phyloP scores from a whole-genome alignment of 139 green algal species.

The Haematococcus lacustris region DNA sequence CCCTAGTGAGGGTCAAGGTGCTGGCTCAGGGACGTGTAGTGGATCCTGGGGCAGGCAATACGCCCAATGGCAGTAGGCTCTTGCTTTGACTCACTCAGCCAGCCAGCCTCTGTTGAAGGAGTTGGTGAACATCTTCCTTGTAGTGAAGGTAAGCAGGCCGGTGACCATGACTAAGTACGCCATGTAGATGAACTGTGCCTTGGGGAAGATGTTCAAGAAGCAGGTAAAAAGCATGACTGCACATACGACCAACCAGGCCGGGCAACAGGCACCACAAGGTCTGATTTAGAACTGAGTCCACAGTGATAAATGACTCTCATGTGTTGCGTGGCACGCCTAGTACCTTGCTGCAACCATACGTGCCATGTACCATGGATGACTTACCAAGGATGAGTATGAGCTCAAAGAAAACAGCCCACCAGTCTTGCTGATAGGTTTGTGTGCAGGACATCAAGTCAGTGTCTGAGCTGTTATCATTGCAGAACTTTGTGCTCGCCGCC shows the following conservation, averaged over 20 bases:
- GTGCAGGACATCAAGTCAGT: neutral
- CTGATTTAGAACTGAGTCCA: neutral
- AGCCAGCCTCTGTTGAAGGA: conserved; percentile 9
- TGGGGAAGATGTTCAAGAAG: conserved; percentile 13
- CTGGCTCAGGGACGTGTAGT: too few species aligned
- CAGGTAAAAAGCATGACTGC: conserved; percentile 12
- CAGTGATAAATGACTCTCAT: neutral
- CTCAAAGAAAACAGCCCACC: conserved; percentile 13
- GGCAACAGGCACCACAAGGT: neutral
- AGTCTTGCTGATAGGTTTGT: conserved; percentile 1
- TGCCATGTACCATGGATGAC: neutral
- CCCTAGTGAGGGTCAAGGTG: too few species aligned
- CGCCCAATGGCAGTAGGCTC: too few species aligned
- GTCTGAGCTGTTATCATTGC: neutral
- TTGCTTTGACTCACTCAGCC: too few species aligned
- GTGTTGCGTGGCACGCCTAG: neutral
- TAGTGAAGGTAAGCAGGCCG: conserved; percentile 13
- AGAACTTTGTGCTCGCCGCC: conserved; percentile 12
- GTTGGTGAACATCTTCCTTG: conserved; percentile 16
- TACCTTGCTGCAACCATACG: neutral
- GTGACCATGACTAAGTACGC: conserved; percentile 19
- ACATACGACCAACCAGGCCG: neutral
- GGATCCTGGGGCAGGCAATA: too few species aligned
- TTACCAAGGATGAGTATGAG: conserved; percentile 1
- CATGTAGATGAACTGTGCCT: conserved; percentile 13